Evolutionary conservation across 2,329 filamentous ascomycete genomes (phyloP).

Genomic region (Fusarium concolor): DNA sequence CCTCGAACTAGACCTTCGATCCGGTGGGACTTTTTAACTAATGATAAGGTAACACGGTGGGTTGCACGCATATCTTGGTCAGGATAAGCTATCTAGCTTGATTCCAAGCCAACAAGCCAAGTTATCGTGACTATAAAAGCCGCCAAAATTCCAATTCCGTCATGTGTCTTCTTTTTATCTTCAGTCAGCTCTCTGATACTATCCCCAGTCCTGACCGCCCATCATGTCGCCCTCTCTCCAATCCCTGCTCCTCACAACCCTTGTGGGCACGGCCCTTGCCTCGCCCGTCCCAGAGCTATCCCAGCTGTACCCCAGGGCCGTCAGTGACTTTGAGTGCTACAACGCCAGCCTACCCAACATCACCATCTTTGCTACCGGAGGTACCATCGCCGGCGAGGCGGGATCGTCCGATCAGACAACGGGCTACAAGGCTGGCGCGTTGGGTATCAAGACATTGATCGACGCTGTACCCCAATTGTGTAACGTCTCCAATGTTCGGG

Average conservation of each 20-base stretch:
- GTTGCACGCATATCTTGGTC: slow-evolving; percentile 8
- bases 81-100: background rate
- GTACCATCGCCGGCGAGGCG: slow-evolving; percentile 67
- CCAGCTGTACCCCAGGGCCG: slow-evolving; percentile 9
- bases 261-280: slow-evolving; percentile 20
- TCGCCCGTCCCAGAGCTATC: slow-evolving; percentile 28
- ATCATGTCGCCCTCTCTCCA: slow-evolving; percentile 22
- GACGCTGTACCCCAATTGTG: slow-evolving; percentile 64
- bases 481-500: slow-evolving; percentile 64
- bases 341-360: slow-evolving; percentile 60
- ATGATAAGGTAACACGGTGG: slow-evolving; percentile 32
- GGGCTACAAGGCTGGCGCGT: slow-evolving; percentile 54
- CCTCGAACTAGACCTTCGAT: slow-evolving; percentile 1
- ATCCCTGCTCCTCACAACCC: slow-evolving; percentile 23
- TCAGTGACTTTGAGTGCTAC: slow-evolving; percentile 34
- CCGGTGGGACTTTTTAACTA: slow-evolving; percentile 22
- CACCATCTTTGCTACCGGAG: slow-evolving; percentile 67
- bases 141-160: background rate
- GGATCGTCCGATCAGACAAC: slow-evolving; percentile 58
- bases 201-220: background rate
- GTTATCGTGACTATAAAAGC: slow-evolving; percentile 20
- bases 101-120: background rate
- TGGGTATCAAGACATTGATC: slow-evolving; percentile 63
- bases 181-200: background rate
- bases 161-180: background rate